Conservation (phyloP, 1,284 basidiomycete genomes). For the Waitea zeae region DNA sequence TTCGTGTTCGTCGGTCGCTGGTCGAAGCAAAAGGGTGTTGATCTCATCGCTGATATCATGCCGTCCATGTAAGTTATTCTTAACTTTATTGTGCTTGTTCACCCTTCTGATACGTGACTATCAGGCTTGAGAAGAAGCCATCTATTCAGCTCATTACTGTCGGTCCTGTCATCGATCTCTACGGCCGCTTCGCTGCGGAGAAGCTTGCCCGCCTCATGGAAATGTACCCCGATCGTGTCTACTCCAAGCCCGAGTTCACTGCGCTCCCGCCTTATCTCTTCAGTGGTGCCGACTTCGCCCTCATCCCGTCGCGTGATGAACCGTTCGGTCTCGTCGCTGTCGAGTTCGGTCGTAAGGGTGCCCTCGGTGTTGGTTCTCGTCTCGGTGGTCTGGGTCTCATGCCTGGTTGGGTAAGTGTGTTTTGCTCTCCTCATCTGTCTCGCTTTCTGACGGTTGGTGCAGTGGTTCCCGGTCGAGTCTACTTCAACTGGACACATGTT, state of each 20-base stretch:
- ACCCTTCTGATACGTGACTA: conserved; percentile 8
- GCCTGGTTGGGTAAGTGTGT: conserved; percentile 80
- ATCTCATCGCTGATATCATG: conserved; percentile 89
- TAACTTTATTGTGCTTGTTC: not conserved
- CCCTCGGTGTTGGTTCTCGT: conserved; percentile 83
- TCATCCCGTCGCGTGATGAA: conserved; percentile 89
- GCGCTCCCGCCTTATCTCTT: conserved; percentile 85
- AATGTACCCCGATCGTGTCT: conserved; percentile 84
- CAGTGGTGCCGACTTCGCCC: conserved; percentile 84
- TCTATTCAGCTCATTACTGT: conserved; percentile 78
- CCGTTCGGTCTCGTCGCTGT: conserved; percentile 90
- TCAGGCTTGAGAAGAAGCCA: conserved; percentile 68
- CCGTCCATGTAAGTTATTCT: conserved; percentile 48
- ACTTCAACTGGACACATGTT: conserved; percentile 83
- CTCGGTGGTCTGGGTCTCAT: conserved; percentile 87
- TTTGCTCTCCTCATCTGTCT: not conserved
- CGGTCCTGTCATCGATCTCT: conserved; percentile 86
- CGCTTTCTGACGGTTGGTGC: conserved; percentile 7
- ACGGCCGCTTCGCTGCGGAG: conserved; percentile 86
- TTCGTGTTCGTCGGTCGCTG: conserved; percentile 93
- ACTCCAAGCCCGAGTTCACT: conserved; percentile 88
- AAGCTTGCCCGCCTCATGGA: conserved; percentile 87
- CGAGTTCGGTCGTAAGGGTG: conserved; percentile 90
- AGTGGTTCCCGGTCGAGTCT: conserved; percentile 95
- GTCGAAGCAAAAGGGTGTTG: conserved; percentile 94